phyloP scores from a whole-genome alignment of 495 filamentous ascomycete species.

The Penicillium robsamsonii region DNA sequence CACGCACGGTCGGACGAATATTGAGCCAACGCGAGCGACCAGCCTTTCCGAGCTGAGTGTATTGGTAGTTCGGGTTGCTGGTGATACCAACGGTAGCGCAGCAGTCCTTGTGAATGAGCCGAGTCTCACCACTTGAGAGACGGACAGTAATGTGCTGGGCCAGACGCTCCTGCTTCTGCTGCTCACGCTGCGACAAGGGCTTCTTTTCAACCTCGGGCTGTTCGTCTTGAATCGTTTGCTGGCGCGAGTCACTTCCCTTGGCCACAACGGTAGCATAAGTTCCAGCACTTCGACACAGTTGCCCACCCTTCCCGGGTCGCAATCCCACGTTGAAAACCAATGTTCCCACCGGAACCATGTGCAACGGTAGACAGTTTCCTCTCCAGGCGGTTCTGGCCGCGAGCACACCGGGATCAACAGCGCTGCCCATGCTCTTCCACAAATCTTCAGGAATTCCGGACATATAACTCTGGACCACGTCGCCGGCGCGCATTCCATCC shows the following conservation, averaged over 20 bases:
- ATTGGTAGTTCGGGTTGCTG: conserved; percentile 89
- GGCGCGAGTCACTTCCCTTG: conserved; percentile 67
- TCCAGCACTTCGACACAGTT: conserved; percentile 91
- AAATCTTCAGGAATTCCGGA: conserved; percentile 81
- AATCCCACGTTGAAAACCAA: conserved; percentile 89
- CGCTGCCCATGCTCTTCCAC: conserved; percentile 84
- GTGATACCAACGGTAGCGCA: conserved; percentile 91
- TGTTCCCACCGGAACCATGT: conserved; percentile 90
- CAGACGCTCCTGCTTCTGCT: conserved; percentile 51
- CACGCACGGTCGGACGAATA: conserved; percentile 89
- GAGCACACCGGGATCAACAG: conserved; percentile 88
- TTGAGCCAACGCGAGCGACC: conserved; percentile 89
- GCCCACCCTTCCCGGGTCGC: conserved; percentile 64
- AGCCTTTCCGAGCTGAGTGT: conserved; percentile 89
- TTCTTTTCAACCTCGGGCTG: conserved; percentile 31
- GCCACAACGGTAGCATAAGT: conserved; percentile 84
- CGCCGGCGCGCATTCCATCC: conserved; percentile 88
- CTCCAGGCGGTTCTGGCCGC: conserved; percentile 91
- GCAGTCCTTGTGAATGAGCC: conserved; percentile 83
- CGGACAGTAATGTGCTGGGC: conserved; percentile 72
- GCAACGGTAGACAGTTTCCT: conserved; percentile 91
- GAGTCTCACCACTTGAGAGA: conserved; percentile 87
- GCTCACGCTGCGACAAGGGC: conserved; percentile 37
- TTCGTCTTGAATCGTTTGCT: conserved; percentile 29
- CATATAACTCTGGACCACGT: conserved; percentile 86